phyloP scores from a whole-genome alignment of 1,284 basidiomycete genomes.

The Austroboletus novae-zelandiae region DNA sequence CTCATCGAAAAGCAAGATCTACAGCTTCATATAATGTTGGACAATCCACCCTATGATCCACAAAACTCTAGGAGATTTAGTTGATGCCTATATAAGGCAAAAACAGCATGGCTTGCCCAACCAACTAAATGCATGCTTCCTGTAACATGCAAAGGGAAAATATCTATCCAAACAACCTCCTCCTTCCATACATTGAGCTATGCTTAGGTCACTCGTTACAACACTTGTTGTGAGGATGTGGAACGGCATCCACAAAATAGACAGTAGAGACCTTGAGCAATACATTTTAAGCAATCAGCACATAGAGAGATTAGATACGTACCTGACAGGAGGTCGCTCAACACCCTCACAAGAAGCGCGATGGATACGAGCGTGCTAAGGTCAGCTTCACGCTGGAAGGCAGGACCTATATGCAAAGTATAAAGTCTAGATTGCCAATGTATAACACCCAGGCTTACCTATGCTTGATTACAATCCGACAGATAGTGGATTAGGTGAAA shows the following conservation, averaged over 20 bases:
- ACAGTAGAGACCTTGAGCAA: constrained; percentile 31
- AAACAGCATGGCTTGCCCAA: constrained; percentile 2
- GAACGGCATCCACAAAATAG: constrained; percentile 51
- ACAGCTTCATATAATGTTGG: too few relatives aligned
- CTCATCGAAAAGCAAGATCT: too few relatives aligned
- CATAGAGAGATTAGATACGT: constrained; percentile 1
- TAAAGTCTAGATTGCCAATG: neutral
- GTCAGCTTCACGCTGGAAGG: constrained; percentile 65
- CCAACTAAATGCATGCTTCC: constrained; percentile 10
- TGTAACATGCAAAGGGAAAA: constrained; percentile 8
- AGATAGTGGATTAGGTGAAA: neutral
- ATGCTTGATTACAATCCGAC: too few relatives aligned
- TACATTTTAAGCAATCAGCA: constrained; percentile 5
- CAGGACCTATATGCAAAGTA: constrained; percentile 24
- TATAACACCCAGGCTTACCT: too few relatives aligned
- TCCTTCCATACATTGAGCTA: constrained; percentile 62
- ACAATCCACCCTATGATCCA: too few relatives aligned
- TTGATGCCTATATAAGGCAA: too few relatives aligned
- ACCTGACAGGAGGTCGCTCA: constrained; percentile 51
- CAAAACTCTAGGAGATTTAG: too few relatives aligned
- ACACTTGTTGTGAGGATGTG: constrained; percentile 65
- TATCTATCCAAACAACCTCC: constrained; percentile 27
- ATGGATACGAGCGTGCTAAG: constrained; percentile 67
- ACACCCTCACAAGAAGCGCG: constrained; percentile 72
- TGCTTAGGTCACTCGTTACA: constrained; percentile 67